Evolutionary conservation across 495 filamentous ascomycete species (phyloP).

Genomic region (Penicillium cosmopolitanum): DNA sequence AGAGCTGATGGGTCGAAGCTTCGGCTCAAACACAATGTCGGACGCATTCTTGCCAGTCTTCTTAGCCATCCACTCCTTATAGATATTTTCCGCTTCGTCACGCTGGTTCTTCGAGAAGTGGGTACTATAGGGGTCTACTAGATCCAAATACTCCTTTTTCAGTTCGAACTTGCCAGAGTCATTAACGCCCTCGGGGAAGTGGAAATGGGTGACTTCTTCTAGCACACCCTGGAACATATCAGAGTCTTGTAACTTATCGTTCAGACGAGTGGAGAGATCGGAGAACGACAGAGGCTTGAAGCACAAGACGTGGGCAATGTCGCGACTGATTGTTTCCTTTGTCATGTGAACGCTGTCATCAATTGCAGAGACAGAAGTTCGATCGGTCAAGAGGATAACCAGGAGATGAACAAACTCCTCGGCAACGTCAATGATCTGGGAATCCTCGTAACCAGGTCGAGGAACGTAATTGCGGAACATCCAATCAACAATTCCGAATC

Average conservation of each 20-base stretch:
- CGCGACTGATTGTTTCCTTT: conserved; percentile 74
- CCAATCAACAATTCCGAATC: conserved; percentile 90
- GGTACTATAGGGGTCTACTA: conserved; percentile 91
- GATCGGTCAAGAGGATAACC: conserved; percentile 87
- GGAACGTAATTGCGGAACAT: conserved; percentile 77
- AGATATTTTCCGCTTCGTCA: conserved; percentile 90
- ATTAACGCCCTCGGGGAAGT: conserved; percentile 84
- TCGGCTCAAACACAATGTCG: conserved; percentile 94
- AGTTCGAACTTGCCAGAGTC: conserved; percentile 94
- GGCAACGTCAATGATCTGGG: conserved; percentile 84
- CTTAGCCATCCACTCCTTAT: conserved; percentile 83
- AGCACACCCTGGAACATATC: conserved; percentile 88
- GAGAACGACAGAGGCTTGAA: conserved; percentile 96
- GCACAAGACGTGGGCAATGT: conserved; percentile 91
- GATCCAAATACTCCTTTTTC: conserved; percentile 77
- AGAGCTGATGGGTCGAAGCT: conserved; percentile 72
- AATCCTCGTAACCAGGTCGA: conserved; percentile 73
- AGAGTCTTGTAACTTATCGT: conserved; percentile 56
- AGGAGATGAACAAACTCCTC: conserved; percentile 96
- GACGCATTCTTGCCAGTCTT: conserved; percentile 77
- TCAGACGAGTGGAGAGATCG: conserved; percentile 76
- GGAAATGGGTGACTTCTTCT: conserved; percentile 87
- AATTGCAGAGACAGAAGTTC: conserved; percentile 73
- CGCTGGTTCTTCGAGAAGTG: conserved; percentile 97
- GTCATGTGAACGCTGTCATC: conserved; percentile 69